phyloP scores from a whole-genome alignment of 2,329 filamentous ascomycete species.

The Metarhizium brunneum region DNA sequence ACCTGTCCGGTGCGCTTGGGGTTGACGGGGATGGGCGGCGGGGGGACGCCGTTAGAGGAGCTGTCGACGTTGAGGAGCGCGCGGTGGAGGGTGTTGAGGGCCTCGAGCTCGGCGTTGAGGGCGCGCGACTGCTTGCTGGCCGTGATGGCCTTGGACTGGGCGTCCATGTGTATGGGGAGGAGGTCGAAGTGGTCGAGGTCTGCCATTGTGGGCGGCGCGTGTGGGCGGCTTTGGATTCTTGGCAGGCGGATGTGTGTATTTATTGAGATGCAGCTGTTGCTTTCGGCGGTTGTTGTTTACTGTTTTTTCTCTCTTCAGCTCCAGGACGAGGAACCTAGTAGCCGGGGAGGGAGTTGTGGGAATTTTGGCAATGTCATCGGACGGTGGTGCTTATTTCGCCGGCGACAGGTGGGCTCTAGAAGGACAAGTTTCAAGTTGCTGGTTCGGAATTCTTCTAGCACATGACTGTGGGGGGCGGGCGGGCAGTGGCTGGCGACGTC shows the following conservation, averaged over 20 bases:
- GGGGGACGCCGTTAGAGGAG: constrained; percentile 57
- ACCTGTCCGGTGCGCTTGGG: constrained; percentile 85
- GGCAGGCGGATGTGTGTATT: too few relatives aligned
- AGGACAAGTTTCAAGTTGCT: constrained; percentile 4
- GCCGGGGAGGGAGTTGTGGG: too few relatives aligned
- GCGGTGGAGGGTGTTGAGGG: constrained; percentile 73
- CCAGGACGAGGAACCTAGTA: too few relatives aligned
- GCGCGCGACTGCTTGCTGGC: constrained; percentile 35
- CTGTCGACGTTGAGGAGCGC: constrained; percentile 50
- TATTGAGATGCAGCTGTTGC: too few relatives aligned
- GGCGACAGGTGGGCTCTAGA: neutral
- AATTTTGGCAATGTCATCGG: neutral
- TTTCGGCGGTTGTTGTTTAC: too few relatives aligned
- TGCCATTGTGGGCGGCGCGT: constrained; percentile 30
- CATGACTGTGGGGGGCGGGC: constrained; percentile 18
- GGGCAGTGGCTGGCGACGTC: too few relatives aligned
- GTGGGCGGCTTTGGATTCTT: too few relatives aligned
- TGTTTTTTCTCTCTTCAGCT: too few relatives aligned
- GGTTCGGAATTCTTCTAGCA: constrained; percentile 9
- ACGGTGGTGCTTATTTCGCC: too few relatives aligned
- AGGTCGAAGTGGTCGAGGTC: constrained; percentile 67
- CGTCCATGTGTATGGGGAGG: constrained; percentile 73
- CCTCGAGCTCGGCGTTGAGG: constrained; percentile 55
- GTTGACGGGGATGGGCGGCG: constrained; percentile 83
- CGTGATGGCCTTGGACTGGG: constrained; percentile 66